Base-by-base conservation (phyloP, 164 flowering plant genomes). In the Aristolochia californica region DNA sequence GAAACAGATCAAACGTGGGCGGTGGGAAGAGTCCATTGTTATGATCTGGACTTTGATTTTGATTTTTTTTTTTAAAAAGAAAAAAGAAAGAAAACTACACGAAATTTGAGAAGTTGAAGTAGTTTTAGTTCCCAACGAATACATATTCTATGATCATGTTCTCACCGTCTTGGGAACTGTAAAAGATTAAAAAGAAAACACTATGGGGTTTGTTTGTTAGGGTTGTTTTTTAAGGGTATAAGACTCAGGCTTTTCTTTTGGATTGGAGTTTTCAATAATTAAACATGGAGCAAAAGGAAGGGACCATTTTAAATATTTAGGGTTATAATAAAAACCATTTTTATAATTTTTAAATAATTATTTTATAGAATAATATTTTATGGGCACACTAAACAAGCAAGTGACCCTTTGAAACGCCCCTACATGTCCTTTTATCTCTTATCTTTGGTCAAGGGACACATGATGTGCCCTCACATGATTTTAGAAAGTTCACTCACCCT, bases 391-490 rank as follows among this genome's bases (percentile, higher is more conserved):
- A 20, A 40, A 22, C 59, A 53, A 43, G 57, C 50, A 3, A 23
- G 2, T 5, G 44, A 17, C 51, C 45, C 56, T 57, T 62, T 58
- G 62, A 62, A 67, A 67, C 26, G 26, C 17, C 28, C 51, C 48
- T 2, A 17, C n/a, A 47, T 47, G n/a, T 11, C 3, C 40, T 57
- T 61, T 53, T 61, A 51, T 26, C 28, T 43, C 54, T 18, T 43
- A 52, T 61, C 51, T 58, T 57, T 44, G 57, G 58, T 67, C 62
- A 51, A 57, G 38, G 43, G 12, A 53, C 51, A 61, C 45, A 24
- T 61, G 57, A 26, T 53, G 53, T 26, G 48, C 51, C 48, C 38
- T 40, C 50, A 53, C 57, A 61, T 58, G 45, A 28, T 20, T n/a
- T 48, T 16, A 30, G 43, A 54, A 30, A 21, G 23, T 28, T 40